Evolutionary conservation across 345 rosid genomes (phyloP).

Genomic region (Hibiscus syriacus): DNA sequence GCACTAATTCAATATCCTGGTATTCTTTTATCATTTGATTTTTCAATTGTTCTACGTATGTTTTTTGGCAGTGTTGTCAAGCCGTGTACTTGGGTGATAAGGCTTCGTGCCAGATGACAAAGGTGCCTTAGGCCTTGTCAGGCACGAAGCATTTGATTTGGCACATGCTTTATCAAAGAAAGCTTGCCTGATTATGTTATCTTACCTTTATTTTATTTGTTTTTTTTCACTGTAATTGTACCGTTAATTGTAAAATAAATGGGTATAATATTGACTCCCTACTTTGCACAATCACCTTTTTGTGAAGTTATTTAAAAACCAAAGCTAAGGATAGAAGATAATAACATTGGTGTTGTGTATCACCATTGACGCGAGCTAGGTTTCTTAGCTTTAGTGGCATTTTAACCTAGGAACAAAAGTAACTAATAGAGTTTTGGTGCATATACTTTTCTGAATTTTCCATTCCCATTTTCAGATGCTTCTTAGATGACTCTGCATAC

Average conservation of each 20-base stretch:
- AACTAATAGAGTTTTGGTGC: no score
- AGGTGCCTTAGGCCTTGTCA: background rate
- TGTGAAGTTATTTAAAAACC: no score
- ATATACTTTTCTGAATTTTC: no score
- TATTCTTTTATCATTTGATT: conserved; percentile 25
- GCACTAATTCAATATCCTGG: conserved; percentile 90
- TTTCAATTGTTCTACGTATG: background rate
- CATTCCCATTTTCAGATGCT: no score
- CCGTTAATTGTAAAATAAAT: background rate
- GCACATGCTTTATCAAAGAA: background rate
- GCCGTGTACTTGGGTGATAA: background rate
- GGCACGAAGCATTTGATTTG: background rate
- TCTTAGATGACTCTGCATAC: no score
- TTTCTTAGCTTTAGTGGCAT: no score
- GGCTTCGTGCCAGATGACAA: background rate
- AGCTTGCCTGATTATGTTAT: background rate
- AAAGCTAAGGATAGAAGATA: no score
- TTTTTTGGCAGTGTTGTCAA: background rate
- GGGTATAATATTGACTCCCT: no score
- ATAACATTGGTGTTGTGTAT: no score
- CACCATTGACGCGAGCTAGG: no score
- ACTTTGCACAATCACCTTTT: no score
- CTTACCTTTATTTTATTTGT: background rate
- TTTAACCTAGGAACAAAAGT: no score
- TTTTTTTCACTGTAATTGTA: background rate